Percentiles rank a stretch among this genome's conserved stretches.
These are phyloP conservation scores for Diaporthe vaccinii DNA, from an alignment of 2,329 filamentous ascomycete species.

Conservation along the genomic window DNA sequence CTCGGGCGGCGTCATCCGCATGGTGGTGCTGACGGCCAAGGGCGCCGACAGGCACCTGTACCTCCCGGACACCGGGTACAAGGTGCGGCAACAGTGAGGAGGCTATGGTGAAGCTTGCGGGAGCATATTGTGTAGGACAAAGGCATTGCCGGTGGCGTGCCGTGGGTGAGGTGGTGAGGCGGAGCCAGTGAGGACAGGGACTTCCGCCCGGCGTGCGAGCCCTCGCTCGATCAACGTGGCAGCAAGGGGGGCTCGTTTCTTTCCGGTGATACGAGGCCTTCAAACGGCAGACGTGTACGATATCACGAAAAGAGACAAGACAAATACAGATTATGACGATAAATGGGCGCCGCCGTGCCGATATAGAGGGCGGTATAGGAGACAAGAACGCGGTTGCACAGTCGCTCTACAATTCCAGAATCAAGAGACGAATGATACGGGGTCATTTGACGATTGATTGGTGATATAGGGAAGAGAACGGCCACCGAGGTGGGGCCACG, in stretches of 20 bases:
- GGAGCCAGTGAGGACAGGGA: not conserved
- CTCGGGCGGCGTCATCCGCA: constrained; percentile 96
- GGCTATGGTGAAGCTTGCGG: constrained; percentile 43
- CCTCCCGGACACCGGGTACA: constrained; percentile 91
- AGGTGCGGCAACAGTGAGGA: constrained; percentile 74
- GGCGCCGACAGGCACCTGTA: constrained; percentile 96
- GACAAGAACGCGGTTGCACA: not conserved
- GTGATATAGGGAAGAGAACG: not conserved
- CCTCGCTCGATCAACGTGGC: not conserved
- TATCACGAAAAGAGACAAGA: constrained; percentile 29
- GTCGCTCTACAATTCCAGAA: not conserved
- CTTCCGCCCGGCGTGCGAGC: not conserved
- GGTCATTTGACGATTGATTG: not conserved
- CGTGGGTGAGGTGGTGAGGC: not conserved
- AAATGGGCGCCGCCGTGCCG: not conserved
- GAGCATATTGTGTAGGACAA: constrained; percentile 38
- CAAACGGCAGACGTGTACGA: constrained; percentile 11
- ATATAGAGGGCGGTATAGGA: no score
- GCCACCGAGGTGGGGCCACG: no score
- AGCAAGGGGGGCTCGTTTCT: not conserved
- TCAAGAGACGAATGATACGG: not conserved
- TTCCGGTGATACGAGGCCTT: not conserved
- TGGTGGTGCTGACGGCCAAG: constrained; percentile 93
- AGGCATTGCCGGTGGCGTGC: not conserved
- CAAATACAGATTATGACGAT: constrained; percentile 25